phyloP scores from a whole-genome alignment of 2,329 filamentous ascomycete species.

The Chaetomiaceae sp. region DNA sequence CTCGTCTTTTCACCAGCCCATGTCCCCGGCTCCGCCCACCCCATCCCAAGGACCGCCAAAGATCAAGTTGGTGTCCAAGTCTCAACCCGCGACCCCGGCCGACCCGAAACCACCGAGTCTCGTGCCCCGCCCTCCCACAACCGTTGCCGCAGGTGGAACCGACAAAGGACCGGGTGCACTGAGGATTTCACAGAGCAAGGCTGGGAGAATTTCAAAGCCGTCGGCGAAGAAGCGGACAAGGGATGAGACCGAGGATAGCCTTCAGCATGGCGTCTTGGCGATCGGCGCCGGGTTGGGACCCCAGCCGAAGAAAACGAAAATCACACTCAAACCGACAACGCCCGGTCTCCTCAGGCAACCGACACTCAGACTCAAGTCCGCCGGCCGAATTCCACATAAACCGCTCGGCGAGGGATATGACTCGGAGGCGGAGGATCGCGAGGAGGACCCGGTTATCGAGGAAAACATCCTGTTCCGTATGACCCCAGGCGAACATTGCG shows the following conservation, averaged over 20 bases:
- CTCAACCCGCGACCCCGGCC: constrained; percentile 23
- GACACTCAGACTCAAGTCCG: constrained; percentile 30
- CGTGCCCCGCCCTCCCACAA: background rate
- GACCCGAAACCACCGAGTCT: constrained; percentile 15
- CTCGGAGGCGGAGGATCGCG: constrained; percentile 87
- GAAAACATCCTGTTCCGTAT: constrained; percentile 87
- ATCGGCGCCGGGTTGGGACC: constrained; percentile 28
- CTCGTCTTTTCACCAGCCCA: constrained; percentile 10
- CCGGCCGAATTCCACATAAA: constrained; percentile 62
- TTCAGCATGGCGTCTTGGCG: constrained; percentile 29
- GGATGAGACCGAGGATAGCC: constrained; percentile 48
- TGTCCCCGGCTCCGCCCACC: constrained; percentile 20
- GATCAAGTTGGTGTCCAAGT: constrained; percentile 23
- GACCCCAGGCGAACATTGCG: constrained; percentile 76
- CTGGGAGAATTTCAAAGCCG: constrained; percentile 53
- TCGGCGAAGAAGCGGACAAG: constrained; percentile 57
- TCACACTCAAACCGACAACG: constrained; percentile 34
- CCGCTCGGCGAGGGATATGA: constrained; percentile 87
- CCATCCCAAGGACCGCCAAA: constrained; percentile 20
- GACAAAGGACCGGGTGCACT: constrained; percentile 9
- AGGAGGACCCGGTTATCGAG: constrained; percentile 81
- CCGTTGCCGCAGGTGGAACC: constrained; percentile 13
- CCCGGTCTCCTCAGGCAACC: constrained; percentile 36
- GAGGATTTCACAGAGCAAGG: constrained; percentile 46
- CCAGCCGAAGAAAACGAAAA: constrained; percentile 48